phyloP scores from a whole-genome alignment of 2,329 filamentous ascomycete genomes.

The Pseudohalonectria lignicola region DNA sequence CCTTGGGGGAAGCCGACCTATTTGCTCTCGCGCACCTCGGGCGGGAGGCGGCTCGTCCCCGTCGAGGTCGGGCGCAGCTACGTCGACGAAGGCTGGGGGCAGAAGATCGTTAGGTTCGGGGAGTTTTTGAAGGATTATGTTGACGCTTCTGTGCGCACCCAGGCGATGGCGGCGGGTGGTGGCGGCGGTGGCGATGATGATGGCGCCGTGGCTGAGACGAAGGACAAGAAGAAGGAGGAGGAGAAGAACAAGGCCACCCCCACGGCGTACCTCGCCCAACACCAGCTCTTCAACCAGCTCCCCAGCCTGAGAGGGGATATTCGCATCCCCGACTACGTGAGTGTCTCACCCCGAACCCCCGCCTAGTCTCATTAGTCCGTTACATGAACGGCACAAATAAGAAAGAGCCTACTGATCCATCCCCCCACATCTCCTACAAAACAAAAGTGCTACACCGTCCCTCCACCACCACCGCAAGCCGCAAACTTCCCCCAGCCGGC shows the following conservation, averaged over 20 bases:
- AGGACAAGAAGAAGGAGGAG: neutral
- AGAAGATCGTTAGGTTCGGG: constrained; percentile 65
- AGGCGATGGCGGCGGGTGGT: neutral
- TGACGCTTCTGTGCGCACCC: constrained; percentile 13
- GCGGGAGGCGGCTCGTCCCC: constrained; percentile 69
- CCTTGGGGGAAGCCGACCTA: constrained; percentile 69
- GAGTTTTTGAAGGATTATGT: constrained; percentile 60
- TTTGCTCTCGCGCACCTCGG: constrained; percentile 62
- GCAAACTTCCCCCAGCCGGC: constrained; percentile 8
- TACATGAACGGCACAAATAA: neutral
- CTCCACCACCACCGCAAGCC: constrained; percentile 44
- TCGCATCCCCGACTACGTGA: constrained; percentile 58
- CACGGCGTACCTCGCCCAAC: constrained; percentile 84
- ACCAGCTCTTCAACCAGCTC: constrained; percentile 77
- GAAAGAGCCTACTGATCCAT: neutral
- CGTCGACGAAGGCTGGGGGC: constrained; percentile 74
- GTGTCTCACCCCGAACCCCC: neutral
- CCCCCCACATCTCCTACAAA: neutral
- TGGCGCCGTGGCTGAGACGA: neutral
- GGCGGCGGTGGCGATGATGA: neutral
- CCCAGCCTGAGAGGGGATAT: constrained; percentile 69
- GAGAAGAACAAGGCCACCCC: constrained; percentile 1
- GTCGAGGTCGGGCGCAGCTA: constrained; percentile 83
- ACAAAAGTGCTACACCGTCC: constrained; percentile 53
- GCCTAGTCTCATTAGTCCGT: neutral